phyloP scores from a whole-genome alignment of 139 green algal genomes.

The Pycnococcus provasolii region DNA sequence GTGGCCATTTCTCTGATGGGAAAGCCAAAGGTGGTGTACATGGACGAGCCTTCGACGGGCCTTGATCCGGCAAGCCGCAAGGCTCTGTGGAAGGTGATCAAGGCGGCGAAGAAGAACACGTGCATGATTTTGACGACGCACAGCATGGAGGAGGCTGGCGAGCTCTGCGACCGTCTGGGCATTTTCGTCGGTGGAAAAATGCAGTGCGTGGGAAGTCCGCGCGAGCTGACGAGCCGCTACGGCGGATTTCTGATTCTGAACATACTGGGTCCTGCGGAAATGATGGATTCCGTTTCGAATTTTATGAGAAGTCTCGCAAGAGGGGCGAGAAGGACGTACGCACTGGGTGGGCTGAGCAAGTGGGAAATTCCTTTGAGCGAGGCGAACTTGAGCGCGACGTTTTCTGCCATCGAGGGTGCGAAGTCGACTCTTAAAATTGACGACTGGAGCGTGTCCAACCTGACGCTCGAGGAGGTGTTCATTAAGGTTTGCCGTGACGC shows the following conservation, averaged over 20 bases:
- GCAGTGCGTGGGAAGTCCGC: conserved; percentile 77
- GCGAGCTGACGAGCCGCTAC: conserved; percentile 34
- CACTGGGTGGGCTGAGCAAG: no score
- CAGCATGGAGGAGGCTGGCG: conserved; percentile 65
- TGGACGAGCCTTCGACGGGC: conserved; percentile 84
- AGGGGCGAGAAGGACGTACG: no score
- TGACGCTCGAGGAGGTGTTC: conserved; percentile 38
- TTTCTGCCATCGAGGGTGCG: no score
- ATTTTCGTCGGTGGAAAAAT: conserved; percentile 59
- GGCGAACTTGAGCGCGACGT: no score
- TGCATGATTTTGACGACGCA: conserved; percentile 83
- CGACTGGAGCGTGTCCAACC: conserved; percentile 34
- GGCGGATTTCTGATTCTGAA: no score
- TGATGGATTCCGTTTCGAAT: no score
- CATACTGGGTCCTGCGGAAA: no score
- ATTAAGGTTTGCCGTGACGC: neutral
- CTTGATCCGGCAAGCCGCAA: conserved; percentile 66
- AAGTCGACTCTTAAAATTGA: neutral
- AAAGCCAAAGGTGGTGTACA: conserved; percentile 55
- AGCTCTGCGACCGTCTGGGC: conserved; percentile 66
- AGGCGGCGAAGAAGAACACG: conserved; percentile 47
- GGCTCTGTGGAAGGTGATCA: conserved; percentile 47
- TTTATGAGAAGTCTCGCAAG: no score
- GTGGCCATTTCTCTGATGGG: conserved; percentile 45
- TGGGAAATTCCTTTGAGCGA: no score